Percentiles rank a stretch among this genome's conserved stretches.
These are phyloP conservation scores for Thuja plicata DNA, from an alignment of 83 land plant genomes.

Conservation along the genomic window DNA sequence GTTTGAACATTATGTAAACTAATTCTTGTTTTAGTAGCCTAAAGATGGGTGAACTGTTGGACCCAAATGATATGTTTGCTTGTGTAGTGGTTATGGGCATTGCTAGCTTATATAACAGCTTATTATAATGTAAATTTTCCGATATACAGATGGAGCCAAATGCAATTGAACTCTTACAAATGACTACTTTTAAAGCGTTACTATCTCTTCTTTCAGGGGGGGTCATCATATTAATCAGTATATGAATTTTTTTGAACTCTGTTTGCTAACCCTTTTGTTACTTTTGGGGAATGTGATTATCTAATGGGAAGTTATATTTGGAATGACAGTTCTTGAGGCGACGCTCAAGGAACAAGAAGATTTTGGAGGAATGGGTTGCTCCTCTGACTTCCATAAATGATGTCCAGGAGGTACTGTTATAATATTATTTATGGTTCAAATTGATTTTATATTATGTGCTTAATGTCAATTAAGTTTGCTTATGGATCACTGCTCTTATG, in stretches of 20 bases:
- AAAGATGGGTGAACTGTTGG: too few species aligned
- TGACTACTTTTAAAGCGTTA: not conserved
- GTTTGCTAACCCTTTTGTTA: not conserved
- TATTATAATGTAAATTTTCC: too few species aligned
- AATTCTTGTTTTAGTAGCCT: too few species aligned
- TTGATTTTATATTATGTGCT: not conserved
- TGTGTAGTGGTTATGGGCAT: too few species aligned
- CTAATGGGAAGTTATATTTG: not conserved
- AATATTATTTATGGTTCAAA: not conserved
- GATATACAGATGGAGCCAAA: not conserved
- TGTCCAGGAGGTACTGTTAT: constrained; percentile 60
- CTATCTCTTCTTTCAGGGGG: not conserved
- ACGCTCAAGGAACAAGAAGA: constrained; percentile 90
- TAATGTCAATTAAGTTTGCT: not conserved
- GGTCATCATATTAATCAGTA: not conserved
- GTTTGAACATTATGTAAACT: too few species aligned
- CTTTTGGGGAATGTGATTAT: constrained; percentile 11
- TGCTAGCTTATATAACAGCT: too few species aligned
- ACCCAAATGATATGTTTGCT: too few species aligned
- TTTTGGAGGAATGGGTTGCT: constrained; percentile 88
- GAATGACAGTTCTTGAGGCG: constrained; percentile 77
- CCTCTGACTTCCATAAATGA: constrained; percentile 74
- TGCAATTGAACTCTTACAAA: not conserved
- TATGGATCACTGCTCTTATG: not conserved
- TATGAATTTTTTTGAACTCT: not conserved